Conservation (phyloP, 495 filamentous ascomycete genomes). For the Penicillium angulare region DNA sequence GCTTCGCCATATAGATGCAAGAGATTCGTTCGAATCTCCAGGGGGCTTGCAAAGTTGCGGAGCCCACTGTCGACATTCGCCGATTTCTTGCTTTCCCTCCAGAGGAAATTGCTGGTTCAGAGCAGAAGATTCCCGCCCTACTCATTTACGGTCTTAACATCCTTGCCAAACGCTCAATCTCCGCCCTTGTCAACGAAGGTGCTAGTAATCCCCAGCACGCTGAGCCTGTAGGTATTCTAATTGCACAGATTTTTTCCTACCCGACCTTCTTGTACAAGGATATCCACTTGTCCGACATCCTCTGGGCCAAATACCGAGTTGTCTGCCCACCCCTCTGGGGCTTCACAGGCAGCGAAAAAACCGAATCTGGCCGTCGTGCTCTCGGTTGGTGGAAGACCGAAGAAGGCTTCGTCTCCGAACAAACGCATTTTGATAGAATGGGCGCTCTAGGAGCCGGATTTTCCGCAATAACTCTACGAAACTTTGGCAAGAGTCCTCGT, state of each 20-base stretch:
- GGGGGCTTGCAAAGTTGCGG: conserved; percentile 43
- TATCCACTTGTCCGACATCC: conserved; percentile 72
- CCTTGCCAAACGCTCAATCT: conserved; percentile 73
- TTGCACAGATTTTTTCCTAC: conserved; percentile 70
- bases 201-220: conserved; percentile 67
- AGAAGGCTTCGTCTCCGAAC: conserved; percentile 57
- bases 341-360: conserved; percentile 72
- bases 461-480: conserved; percentile 73
- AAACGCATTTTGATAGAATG: conserved; percentile 76
- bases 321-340: conserved; percentile 87
- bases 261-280: conserved; percentile 67
- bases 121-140: conserved; percentile 62
- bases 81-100: conserved; percentile 61
- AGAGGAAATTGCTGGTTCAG: conserved; percentile 48
- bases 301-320: conserved; percentile 82
- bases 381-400: conserved; percentile 72
- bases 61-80: conserved; percentile 63
- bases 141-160: conserved; percentile 83
- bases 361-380: conserved; percentile 60
- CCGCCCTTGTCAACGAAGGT: conserved; percentile 74
- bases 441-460: conserved; percentile 81
- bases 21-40: conserved; percentile 47
- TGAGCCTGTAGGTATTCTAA: conserved; percentile 77
- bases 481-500: conserved; percentile 66
- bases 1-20: conserved; percentile 38